Percentiles rank a stretch among this genome's conserved stretches.
Evolutionary conservation across 768 basidiomycete genomes (phyloP).

Genomic region (Phlebiopsis flavidoalba): DNA sequence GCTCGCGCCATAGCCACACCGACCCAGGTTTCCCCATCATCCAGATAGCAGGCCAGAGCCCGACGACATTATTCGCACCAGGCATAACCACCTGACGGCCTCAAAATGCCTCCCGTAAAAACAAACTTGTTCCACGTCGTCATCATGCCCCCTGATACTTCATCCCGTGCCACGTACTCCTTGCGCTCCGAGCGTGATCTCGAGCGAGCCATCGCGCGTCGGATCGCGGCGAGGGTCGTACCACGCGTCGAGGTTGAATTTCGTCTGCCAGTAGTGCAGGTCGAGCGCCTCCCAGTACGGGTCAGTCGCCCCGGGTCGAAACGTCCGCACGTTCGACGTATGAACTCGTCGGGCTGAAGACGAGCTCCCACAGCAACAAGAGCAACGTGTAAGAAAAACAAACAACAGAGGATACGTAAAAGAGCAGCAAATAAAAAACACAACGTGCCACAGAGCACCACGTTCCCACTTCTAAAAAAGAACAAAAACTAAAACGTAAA

Average conservation of each 20-base stretch:
- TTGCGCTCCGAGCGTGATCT: slow-evolving; percentile 65
- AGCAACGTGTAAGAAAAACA: too few species aligned
- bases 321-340: slow-evolving; percentile 64
- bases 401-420: too few species aligned
- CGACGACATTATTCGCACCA: slow-evolving; percentile 55
- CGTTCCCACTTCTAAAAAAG: too few species aligned
- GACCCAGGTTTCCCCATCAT: slow-evolving; percentile 78
- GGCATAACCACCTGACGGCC: slow-evolving; percentile 57
- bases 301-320: slow-evolving; percentile 81
- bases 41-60: slow-evolving; percentile 79
- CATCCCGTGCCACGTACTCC: slow-evolving; percentile 63
- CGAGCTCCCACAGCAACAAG: slow-evolving; percentile 66
- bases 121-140: slow-evolving; percentile 88
- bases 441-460: too few species aligned
- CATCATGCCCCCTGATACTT: slow-evolving; percentile 68
- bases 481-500: too few species aligned
- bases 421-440: too few species aligned
- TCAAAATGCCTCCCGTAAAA: slow-evolving; percentile 85
- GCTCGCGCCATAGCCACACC: slow-evolving; percentile 84
- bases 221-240: slow-evolving; percentile 77
- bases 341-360: slow-evolving; percentile 89
- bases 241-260: slow-evolving; percentile 64
- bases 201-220: slow-evolving; percentile 67
- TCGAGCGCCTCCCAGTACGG: slow-evolving; percentile 85
- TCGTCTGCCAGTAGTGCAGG: slow-evolving; percentile 65